Conservation (phyloP, 768 basidiomycete species). For the Psilocybe cubensis region DNA sequence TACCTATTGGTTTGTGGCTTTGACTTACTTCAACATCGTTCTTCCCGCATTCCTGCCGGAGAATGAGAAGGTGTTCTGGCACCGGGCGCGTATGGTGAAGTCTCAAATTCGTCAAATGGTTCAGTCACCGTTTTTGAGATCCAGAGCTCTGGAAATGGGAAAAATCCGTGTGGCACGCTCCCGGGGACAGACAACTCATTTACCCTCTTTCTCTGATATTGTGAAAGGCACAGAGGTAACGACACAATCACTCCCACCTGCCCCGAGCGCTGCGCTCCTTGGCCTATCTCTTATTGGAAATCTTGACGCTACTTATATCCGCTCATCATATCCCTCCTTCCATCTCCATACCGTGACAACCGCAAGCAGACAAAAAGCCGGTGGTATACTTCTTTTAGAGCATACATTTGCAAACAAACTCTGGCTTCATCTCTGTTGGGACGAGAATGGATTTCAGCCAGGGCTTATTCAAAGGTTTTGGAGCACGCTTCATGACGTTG, state of each 20-base stretch:
- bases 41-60: slow-evolving; percentile 3
- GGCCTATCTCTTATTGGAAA: slow-evolving; percentile 8
- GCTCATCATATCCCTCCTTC: slow-evolving; percentile 1
- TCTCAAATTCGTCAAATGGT: slow-evolving; percentile 51
- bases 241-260: slow-evolving; percentile 24
- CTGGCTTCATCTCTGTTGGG: slow-evolving; percentile 7
- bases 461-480: slow-evolving; percentile 31
- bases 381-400: slow-evolving; percentile 1
- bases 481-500: slow-evolving; percentile 25
- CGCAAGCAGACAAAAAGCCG: slow-evolving; percentile 1
- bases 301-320: slow-evolving; percentile 2
- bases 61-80: not conserved
- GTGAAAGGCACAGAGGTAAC: not conserved
- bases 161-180: slow-evolving; percentile 1
- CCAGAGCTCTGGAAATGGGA: slow-evolving; percentile 43
- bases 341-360: slow-evolving; percentile 1
- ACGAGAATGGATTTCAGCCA: slow-evolving; percentile 7
- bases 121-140: slow-evolving; percentile 51
- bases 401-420: slow-evolving; percentile 8
- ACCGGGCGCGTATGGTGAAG: slow-evolving; percentile 5
- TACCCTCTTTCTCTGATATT: not conserved
- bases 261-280: slow-evolving; percentile 26
- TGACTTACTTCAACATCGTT: slow-evolving; percentile 12
- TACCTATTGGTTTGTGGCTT: slow-evolving; percentile 9
- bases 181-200: not conserved